phyloP scores from a whole-genome alignment of 805 yeast species.

The Metschnikowia lunata region DNA sequence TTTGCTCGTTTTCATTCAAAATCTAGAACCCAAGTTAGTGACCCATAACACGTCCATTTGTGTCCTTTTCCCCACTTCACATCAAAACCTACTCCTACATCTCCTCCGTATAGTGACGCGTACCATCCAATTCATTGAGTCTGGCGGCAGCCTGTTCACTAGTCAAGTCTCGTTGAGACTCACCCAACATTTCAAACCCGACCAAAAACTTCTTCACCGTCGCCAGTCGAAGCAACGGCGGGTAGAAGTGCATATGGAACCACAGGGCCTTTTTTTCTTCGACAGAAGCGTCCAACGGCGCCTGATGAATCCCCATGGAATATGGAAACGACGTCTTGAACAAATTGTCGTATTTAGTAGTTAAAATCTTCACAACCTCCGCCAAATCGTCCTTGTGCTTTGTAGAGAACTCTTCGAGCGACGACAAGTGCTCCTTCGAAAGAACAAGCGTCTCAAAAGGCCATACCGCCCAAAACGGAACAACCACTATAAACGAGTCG shows the following conservation, averaged over 20 bases:
- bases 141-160: constrained; percentile 63
- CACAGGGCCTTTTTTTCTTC: constrained; percentile 42
- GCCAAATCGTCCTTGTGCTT: constrained; percentile 55
- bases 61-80: too few species aligned
- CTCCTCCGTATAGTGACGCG: not conserved
- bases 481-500: constrained; percentile 61
- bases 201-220: constrained; percentile 72
- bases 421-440: constrained; percentile 50
- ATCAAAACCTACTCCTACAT: too few species aligned
- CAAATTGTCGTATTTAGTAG: constrained; percentile 66
- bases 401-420: constrained; percentile 44
- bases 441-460: constrained; percentile 70
- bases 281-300: constrained; percentile 47
- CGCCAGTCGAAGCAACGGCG: constrained; percentile 71
- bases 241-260: constrained; percentile 76
- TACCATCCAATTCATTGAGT: constrained; percentile 37
- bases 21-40: too few species aligned
- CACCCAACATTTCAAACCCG: constrained; percentile 66
- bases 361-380: constrained; percentile 44
- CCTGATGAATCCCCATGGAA: constrained; percentile 80
- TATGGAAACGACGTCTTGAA: constrained; percentile 70
- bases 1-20: too few species aligned
- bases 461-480: constrained; percentile 83
- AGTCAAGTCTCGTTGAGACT: constrained; percentile 67
- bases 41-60: too few species aligned